phyloP scores from a whole-genome alignment of 768 basidiomycete genomes.

The Hypholoma fasciculare region DNA sequence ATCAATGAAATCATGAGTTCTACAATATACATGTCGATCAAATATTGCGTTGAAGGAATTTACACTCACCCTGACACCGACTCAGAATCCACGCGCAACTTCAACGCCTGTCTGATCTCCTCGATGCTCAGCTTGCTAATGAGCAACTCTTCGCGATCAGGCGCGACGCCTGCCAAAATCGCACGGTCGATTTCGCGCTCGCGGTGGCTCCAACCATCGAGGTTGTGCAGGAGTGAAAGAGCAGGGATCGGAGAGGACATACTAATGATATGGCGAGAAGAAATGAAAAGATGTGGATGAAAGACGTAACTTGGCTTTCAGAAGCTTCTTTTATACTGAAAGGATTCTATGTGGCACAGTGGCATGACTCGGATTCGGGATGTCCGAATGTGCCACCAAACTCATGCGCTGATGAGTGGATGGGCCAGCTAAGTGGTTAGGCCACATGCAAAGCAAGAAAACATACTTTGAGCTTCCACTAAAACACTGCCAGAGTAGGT shows the following conservation, averaged over 20 bases:
- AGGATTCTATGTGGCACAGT: no score
- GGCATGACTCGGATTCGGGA: no score
- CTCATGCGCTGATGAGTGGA: no score
- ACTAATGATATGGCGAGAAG: not conserved
- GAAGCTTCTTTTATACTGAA: no score
- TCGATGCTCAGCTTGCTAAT: slow-evolving; percentile 22
- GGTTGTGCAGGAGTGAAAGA: slow-evolving; percentile 6
- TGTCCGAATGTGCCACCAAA: no score
- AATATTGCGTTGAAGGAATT: not conserved
- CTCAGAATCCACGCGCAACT: slow-evolving; percentile 20
- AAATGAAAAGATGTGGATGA: no score
- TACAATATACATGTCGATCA: not conserved
- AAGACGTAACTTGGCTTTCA: no score
- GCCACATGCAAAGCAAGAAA: no score
- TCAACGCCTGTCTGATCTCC: slow-evolving; percentile 30
- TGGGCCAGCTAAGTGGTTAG: no score
- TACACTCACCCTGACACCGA: slow-evolving; percentile 24
- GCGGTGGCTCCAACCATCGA: slow-evolving; percentile 9
- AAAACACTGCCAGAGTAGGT: no score
- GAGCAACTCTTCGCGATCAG: slow-evolving; percentile 34
- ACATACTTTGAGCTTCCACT: no score
- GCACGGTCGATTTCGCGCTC: slow-evolving; percentile 29
- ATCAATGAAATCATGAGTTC: not conserved
- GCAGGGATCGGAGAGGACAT: slow-evolving; percentile 4
- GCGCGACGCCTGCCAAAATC: slow-evolving; percentile 30